These are phyloP conservation scores for Westerdykella aurantiaca DNA, from an alignment of 2,329 filamentous ascomycete genomes.

Conservation along the genomic window DNA sequence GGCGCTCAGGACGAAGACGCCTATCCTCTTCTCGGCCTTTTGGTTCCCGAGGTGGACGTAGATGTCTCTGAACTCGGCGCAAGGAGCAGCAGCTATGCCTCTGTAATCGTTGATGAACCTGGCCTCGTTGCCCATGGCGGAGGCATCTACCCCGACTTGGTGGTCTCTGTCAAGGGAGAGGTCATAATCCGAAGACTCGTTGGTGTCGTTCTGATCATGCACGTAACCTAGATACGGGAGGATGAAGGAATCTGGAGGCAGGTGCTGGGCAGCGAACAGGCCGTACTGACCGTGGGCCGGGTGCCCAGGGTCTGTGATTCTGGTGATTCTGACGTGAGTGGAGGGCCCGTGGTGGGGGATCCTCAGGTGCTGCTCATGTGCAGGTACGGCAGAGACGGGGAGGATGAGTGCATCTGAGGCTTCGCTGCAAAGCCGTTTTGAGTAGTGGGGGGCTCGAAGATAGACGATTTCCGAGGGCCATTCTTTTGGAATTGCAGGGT, in stretches of 20 bases:
- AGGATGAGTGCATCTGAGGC: slow-evolving; percentile 18
- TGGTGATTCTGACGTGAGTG: slow-evolving; percentile 38
- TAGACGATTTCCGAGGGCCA: slow-evolving; percentile 28
- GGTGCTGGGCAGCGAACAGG: slow-evolving; percentile 43
- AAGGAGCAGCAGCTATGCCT: slow-evolving; percentile 39
- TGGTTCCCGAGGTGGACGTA: slow-evolving; percentile 34
- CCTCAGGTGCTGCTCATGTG: slow-evolving; percentile 7
- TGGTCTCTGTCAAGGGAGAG: slow-evolving; percentile 47
- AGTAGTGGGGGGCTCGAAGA: slow-evolving; percentile 26
- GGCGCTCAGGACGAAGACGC: slow-evolving; percentile 46
- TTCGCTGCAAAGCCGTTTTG: slow-evolving; percentile 23
- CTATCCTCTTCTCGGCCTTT: slow-evolving; percentile 44
- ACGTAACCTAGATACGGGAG: slow-evolving; percentile 47
- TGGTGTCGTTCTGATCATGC: slow-evolving; percentile 40
- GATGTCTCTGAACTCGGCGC: slow-evolving; percentile 42
- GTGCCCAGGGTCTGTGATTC: slow-evolving; percentile 39
- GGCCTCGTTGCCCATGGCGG: slow-evolving; percentile 46
- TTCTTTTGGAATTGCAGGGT: slow-evolving; percentile 19
- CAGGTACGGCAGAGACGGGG: slow-evolving; percentile 13
- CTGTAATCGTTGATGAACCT: slow-evolving; percentile 52
- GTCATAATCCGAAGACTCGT: slow-evolving; percentile 47
- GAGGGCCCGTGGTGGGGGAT: slow-evolving; percentile 24
- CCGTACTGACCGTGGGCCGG: slow-evolving; percentile 46
- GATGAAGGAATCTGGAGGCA: slow-evolving; percentile 44
- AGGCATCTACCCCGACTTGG: slow-evolving; percentile 46